Evolutionary conservation across 495 filamentous ascomycete genomes (phyloP).

Genomic region (Aspergillus diversus): DNA sequence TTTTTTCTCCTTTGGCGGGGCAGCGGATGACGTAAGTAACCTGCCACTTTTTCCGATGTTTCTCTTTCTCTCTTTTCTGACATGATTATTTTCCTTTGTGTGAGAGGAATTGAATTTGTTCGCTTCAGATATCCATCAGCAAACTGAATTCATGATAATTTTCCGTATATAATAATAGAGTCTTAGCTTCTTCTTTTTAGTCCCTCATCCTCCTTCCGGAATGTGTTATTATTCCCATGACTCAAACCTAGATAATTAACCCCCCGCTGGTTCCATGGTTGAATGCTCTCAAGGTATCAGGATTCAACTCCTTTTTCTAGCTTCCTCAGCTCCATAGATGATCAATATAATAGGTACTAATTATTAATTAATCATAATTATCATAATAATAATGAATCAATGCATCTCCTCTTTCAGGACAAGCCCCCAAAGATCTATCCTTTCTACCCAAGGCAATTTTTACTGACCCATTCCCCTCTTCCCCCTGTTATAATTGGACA

Average conservation of each 20-base stretch:
- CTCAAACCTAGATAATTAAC: neutral
- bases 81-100: neutral
- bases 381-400: no score
- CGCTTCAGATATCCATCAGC: neutral
- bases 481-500: no score
- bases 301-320: no score
- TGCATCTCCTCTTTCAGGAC: no score
- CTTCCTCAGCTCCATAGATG: no score
- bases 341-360: no score
- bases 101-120: neutral
- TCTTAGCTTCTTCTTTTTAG: constrained; percentile 8
- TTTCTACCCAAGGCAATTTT: no score
- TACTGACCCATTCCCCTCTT: no score
- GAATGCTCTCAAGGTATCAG: no score
- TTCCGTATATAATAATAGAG: neutral
- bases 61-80: neutral
- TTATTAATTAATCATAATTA: no score
- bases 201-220: neutral
- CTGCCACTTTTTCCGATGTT: neutral
- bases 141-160: neutral
- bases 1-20: constrained; percentile 24
- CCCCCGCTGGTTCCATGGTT: neutral
- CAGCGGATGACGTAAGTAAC: constrained; percentile 25
- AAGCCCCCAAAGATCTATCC: no score
- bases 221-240: neutral